Evolutionary conservation across 2,329 filamentous ascomycete species (phyloP), one percentile per base, ranked within the genome.

Genomic region (Penicillium freii): DNA sequence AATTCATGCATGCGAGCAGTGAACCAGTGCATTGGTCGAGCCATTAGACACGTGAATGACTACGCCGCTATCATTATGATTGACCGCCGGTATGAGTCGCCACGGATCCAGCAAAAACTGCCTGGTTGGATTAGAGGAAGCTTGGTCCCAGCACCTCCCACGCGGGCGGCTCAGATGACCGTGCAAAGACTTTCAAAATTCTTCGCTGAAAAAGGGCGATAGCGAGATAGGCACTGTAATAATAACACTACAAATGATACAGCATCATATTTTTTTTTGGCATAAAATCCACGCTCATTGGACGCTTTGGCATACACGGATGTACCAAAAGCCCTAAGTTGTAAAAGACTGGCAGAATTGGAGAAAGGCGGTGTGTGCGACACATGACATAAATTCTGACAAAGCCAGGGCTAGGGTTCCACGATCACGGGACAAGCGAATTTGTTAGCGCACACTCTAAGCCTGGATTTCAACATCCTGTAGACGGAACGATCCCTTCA

Each of bases 1-100:
- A 97, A 97, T 71, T 86, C 91, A 0, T 97, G 92, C 73, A 97
- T 99, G 92, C 83, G 94, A 39, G 91, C 92, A 5, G 94, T 99
- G 5, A 99, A 99, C 73, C 94, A 99, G 78, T 94, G 91, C 70
- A 92, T 99, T 65, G 94, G 94, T 0, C 82, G 94, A 57, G 94
- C 92, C 1, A 97, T 99, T 66, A 82, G 94, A 46, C 94, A 99
- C 71, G 84, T 83, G 54, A 85, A 84, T 25, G 94, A 99, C 75
- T 97, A 96, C 75, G 94, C 94, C 5, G 87, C 89, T 17, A 97
- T 99, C 62, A 77, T 97, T 56, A 82, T 99, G 70, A 79, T 94
- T 34, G 94, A 99, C 74, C 81, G 83, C 62, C 81, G 94, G 51
- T 99, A 94, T 74, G 84, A 81, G n/a, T 85, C 82, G 29, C 80